These are phyloP conservation scores for Hypoxylon lienhwacheense DNA, from an alignment of 495 filamentous ascomycete genomes.

Conservation along the genomic window DNA sequence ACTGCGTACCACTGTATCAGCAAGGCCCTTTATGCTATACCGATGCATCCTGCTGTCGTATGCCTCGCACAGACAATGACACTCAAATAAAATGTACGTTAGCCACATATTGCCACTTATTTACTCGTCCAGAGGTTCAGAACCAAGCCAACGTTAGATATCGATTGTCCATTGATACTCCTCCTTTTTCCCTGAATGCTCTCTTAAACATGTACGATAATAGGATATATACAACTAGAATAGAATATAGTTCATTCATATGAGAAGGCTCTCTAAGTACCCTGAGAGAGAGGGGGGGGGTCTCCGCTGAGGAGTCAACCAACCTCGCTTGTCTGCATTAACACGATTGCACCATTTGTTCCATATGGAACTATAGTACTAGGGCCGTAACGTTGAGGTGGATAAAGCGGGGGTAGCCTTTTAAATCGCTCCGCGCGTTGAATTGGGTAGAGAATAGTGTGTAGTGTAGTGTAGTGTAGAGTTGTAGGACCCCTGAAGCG, in stretches of 20 bases:
- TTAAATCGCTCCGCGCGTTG: no score
- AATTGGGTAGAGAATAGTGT: no score
- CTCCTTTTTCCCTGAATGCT: no score
- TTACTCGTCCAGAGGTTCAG: neutral
- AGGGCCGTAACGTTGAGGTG: constrained; percentile 32
- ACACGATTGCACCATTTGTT: constrained; percentile 34
- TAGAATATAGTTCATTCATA: neutral
- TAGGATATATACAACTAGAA: neutral
- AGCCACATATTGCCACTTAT: neutral
- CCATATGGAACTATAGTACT: constrained; percentile 30
- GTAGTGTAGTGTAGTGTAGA: no score
- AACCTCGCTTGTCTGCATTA: constrained; percentile 18
- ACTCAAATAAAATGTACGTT: no score
- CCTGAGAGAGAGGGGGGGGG: no score
- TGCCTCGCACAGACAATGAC: constrained; percentile 26
- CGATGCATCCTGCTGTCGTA: constrained; percentile 19
- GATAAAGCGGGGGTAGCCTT: constrained; percentile 30
- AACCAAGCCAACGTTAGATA: no score
- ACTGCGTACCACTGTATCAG: constrained; percentile 24
- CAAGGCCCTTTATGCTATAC: constrained; percentile 17
- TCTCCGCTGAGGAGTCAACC: constrained; percentile 9
- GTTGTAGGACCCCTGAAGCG: constrained; percentile 11
- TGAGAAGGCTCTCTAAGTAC: no score
- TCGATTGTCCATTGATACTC: no score
- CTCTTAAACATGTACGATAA: no score